phyloP scores from a whole-genome alignment of 1,284 basidiomycete species.

The Entoloma clypeatum region DNA sequence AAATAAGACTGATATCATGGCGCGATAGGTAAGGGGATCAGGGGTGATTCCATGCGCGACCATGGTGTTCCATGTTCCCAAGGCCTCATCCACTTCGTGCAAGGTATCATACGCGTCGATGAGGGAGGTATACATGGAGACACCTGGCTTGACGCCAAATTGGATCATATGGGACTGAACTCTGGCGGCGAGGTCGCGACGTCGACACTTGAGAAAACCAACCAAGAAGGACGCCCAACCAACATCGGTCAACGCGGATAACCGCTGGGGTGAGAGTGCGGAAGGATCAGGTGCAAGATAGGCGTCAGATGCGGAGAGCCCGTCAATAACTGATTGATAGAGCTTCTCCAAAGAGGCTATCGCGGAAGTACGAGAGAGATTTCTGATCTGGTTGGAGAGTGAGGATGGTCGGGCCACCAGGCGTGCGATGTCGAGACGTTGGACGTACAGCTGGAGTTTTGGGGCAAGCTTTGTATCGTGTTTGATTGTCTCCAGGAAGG shows the following conservation, averaged over 20 bases:
- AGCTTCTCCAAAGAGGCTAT: constrained; percentile 37
- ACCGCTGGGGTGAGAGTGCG: constrained; percentile 31
- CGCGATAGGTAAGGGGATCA: constrained; percentile 54
- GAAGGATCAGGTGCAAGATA: constrained; percentile 39
- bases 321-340: constrained; percentile 47
- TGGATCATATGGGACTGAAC: constrained; percentile 62
- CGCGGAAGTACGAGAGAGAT: constrained; percentile 35
- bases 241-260: constrained; percentile 49
- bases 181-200: constrained; percentile 50
- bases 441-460: constrained; percentile 42
- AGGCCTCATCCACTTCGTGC: constrained; percentile 43
- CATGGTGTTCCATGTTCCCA: constrained; percentile 62
- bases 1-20: constrained; percentile 56
- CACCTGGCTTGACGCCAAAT: constrained; percentile 45
- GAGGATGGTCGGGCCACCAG: constrained; percentile 46
- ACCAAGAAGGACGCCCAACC: constrained; percentile 62
- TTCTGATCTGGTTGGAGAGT: constrained; percentile 47
- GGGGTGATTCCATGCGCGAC: constrained; percentile 45
- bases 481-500: constrained; percentile 37
- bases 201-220: constrained; percentile 51
- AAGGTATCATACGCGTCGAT: constrained; percentile 55
- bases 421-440: constrained; percentile 46
- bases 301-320: constrained; percentile 40
- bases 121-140: constrained; percentile 60
- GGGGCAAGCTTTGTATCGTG: constrained; percentile 29